phyloP scores from a whole-genome alignment of 2,329 filamentous ascomycete genomes.

The Colletotrichum costaricense region DNA sequence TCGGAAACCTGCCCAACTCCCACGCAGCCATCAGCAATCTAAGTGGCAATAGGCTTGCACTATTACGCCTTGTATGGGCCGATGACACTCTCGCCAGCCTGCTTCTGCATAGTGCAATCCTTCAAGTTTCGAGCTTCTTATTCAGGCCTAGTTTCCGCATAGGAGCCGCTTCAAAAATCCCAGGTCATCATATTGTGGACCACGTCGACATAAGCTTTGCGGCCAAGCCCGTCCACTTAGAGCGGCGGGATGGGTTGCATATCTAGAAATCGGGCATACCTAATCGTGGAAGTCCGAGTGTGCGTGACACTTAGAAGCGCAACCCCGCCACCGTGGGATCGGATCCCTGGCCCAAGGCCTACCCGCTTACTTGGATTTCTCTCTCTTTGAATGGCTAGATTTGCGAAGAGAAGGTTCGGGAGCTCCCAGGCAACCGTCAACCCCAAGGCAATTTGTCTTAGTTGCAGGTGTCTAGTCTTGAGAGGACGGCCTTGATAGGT shows the following conservation, averaged over 20 bases:
- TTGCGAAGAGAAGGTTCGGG: background rate
- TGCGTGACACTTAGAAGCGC: background rate
- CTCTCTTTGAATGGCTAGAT: background rate
- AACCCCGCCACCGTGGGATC: constrained; percentile 20
- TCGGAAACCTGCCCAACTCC: too few species aligned
- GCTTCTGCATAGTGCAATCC: constrained; percentile 2
- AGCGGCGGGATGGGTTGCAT: background rate
- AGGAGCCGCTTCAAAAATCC: background rate
- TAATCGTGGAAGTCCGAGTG: constrained; percentile 15
- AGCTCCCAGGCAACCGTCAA: background rate
- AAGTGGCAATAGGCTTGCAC: background rate
- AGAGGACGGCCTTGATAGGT: background rate
- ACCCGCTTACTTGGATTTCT: background rate
- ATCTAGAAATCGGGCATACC: background rate
- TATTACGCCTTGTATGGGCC: background rate
- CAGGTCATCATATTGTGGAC: background rate
- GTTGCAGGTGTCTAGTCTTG: background rate
- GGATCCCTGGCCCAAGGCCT: background rate
- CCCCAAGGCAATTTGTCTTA: background rate
- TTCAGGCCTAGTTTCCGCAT: constrained; percentile 14
- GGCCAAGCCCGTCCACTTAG: background rate
- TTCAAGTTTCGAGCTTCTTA: constrained; percentile 19
- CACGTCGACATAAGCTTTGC: background rate
- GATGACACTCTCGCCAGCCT: background rate
- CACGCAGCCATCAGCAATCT: background rate